Evolutionary conservation across 257 asterid species (phyloP).

Genomic region (Salvia rosmarinus): DNA sequence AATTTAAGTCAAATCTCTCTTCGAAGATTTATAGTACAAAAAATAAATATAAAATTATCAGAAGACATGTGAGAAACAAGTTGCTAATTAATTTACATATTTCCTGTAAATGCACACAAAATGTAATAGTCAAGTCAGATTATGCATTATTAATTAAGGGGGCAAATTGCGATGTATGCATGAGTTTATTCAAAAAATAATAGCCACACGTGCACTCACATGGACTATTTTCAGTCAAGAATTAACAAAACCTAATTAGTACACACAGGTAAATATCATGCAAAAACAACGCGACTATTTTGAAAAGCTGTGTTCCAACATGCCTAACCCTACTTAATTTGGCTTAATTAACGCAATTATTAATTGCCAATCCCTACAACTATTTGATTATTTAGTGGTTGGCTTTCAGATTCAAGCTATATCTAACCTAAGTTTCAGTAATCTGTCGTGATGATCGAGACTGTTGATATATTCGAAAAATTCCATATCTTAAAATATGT

Average conservation of each 20-base stretch:
- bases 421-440: no score
- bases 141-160: no score
- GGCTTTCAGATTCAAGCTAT: not conserved
- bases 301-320: constrained; percentile 14
- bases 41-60: not conserved
- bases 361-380: constrained; percentile 8
- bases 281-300: constrained; percentile 16
- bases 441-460: no score
- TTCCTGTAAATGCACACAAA: not conserved
- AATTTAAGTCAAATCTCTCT: not conserved
- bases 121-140: not conserved
- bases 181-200: constrained; percentile 1
- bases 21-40: not conserved
- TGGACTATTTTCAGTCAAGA: not conserved
- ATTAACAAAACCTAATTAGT: constrained; percentile 15
- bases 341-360: not conserved
- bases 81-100: not conserved
- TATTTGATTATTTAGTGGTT: not conserved
- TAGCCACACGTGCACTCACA: constrained; percentile 23
- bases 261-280: constrained; percentile 10
- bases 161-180: not conserved
- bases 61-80: not conserved
- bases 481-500: no score
- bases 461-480: no score
- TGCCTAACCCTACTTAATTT: constrained; percentile 24